These are phyloP conservation scores for Colletotrichum sp. DNA, from an alignment of 2,329 filamentous ascomycete species.

Conservation along the genomic window DNA sequence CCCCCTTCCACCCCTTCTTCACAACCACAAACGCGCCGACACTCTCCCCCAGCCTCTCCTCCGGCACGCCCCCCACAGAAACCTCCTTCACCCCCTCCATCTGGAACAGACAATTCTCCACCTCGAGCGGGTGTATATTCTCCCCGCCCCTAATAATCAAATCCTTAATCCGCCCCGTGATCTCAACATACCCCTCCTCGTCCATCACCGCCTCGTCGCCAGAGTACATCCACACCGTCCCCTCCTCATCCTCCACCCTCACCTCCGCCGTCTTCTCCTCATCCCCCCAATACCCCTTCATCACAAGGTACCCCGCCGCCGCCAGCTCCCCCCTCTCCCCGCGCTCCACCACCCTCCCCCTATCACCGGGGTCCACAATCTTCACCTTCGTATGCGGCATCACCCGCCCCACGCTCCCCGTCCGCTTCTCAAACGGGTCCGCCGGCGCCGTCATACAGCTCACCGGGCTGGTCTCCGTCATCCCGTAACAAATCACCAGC, in stretches of 20 bases:
- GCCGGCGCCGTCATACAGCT: conserved; percentile 81
- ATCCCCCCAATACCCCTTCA: conserved; percentile 91
- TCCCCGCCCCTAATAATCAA: conserved; percentile 94
- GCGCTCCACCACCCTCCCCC: conserved; percentile 62
- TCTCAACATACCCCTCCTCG: conserved; percentile 79
- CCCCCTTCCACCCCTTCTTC: conserved; percentile 27
- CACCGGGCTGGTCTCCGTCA: conserved; percentile 88
- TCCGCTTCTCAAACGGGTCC: conserved; percentile 76
- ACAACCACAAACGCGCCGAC: conserved; percentile 82
- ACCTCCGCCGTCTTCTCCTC: conserved; percentile 71
- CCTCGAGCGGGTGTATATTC: conserved; percentile 92
- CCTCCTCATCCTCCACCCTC: conserved; percentile 48
- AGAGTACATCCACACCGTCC: conserved; percentile 83
- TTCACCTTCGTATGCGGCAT: conserved; percentile 83
- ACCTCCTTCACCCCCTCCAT: conserved; percentile 76
- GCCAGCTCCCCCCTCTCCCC: conserved; percentile 81
- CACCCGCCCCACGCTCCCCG: conserved; percentile 77
- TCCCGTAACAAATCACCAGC: conserved; percentile 93
- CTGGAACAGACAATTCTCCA: conserved; percentile 85
- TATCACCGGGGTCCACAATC: conserved; percentile 74
- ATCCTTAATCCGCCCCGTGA: conserved; percentile 93
- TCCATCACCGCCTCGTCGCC: conserved; percentile 94
- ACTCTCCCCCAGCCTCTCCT: conserved; percentile 83
- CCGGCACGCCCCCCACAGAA: conserved; percentile 83
- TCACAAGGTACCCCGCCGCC: conserved; percentile 83